phyloP scores from a whole-genome alignment of 148 eudicot species.

The Rhododendron mucronatum region DNA sequence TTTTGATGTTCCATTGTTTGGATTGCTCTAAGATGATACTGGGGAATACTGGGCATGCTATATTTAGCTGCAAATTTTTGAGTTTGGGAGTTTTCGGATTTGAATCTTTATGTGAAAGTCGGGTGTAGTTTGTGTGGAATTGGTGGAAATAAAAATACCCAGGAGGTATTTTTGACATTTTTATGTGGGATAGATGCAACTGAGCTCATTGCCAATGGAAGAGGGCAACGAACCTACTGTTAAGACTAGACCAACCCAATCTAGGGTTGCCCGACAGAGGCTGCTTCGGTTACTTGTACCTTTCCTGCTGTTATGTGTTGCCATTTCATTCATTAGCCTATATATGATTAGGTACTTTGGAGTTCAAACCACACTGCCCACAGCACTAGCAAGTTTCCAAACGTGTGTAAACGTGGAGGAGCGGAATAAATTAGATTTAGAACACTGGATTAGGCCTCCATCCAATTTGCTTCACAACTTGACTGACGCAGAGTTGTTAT shows the following conservation, averaged over 20 bases:
- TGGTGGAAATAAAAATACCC: conserved; percentile 5
- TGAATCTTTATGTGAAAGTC: background rate
- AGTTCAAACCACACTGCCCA: conserved; percentile 31
- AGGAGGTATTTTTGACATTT: conserved; percentile 10
- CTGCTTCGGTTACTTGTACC: conserved; percentile 43
- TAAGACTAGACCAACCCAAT: conserved; percentile 36
- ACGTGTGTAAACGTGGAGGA: conserved; percentile 41
- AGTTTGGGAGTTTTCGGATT: background rate
- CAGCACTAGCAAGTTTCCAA: conserved; percentile 34
- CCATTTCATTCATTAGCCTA: conserved; percentile 53
- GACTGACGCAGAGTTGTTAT: conserved; percentile 73
- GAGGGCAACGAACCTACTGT: conserved; percentile 61
- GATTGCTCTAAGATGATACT: conserved; percentile 1
- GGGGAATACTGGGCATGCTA: background rate
- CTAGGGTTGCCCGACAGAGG: conserved; percentile 63
- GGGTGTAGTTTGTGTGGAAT: conserved; percentile 10
- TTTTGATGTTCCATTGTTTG: background rate
- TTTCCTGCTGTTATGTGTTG: conserved; percentile 50
- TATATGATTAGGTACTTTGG: conserved; percentile 50
- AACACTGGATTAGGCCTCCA: conserved; percentile 58
- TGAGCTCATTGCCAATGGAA: conserved; percentile 47
- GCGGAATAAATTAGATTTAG: conserved; percentile 38
- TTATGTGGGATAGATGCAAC: conserved; percentile 27
- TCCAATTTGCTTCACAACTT: conserved; percentile 65
- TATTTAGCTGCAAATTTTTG: background rate